phyloP scores from a whole-genome alignment of 805 yeast species.

The Cyberlindnera americana region DNA sequence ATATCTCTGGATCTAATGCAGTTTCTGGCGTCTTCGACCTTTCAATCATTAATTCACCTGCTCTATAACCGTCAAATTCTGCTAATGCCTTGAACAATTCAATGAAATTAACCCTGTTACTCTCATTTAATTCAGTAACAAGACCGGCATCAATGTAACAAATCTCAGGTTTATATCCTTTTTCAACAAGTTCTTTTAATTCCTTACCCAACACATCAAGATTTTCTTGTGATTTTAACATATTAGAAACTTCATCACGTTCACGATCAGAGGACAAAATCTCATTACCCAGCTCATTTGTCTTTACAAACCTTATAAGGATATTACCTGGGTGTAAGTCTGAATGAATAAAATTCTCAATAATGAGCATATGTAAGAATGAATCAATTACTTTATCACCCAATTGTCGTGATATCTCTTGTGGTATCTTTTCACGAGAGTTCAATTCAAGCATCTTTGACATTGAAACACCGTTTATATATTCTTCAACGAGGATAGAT shows the following conservation, averaged over 20 bases:
- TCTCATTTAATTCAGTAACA: constrained; percentile 80
- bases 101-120: constrained; percentile 78
- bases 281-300: constrained; percentile 31
- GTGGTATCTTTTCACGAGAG: constrained; percentile 35
- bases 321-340: constrained; percentile 98
- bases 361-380: constrained; percentile 85
- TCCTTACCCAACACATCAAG: constrained; percentile 42
- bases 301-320: constrained; percentile 65
- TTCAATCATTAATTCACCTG: constrained; percentile 95
- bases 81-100: constrained; percentile 86
- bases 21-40: constrained; percentile 93
- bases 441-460: constrained; percentile 51
- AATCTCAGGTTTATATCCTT: constrained; percentile 76
- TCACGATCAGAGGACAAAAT: constrained; percentile 22
- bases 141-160: constrained; percentile 93
- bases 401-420: constrained; percentile 57
- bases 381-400: constrained; percentile 87
- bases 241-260: constrained; percentile 24
- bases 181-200: constrained; percentile 43
- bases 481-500: constrained; percentile 81
- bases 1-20: constrained; percentile 77
- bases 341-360: constrained; percentile 93
- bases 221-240: constrained; percentile 21
- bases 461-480: constrained; percentile 80
- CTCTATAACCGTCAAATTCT: constrained; percentile 88